Evolutionary conservation across 148 eudicot species (phyloP).

Genomic region (Rhododendron vialii): DNA sequence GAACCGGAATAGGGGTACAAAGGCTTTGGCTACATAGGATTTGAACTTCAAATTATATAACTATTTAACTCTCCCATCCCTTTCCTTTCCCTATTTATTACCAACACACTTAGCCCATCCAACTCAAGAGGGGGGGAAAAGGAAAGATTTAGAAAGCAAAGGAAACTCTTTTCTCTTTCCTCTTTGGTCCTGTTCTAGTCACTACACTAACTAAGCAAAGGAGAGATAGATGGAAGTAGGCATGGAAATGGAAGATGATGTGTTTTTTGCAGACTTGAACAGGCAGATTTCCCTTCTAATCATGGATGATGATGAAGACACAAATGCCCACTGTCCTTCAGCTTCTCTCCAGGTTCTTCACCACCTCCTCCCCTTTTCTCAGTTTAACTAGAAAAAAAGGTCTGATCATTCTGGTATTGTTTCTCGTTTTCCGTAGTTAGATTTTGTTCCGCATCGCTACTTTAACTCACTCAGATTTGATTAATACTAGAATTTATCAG

Average conservation of each 20-base stretch:
- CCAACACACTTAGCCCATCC: background rate
- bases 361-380: background rate
- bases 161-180: background rate
- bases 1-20: background rate
- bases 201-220: background rate
- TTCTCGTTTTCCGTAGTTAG: background rate
- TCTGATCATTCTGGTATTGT: background rate
- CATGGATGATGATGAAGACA: conserved; percentile 56
- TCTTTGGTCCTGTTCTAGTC: background rate
- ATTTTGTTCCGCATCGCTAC: background rate
- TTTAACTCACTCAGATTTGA: background rate
- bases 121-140: background rate
- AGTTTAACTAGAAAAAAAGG: background rate
- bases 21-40: background rate
- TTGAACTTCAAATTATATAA: background rate
- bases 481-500: background rate
- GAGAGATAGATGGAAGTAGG: conserved; percentile 33
- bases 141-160: background rate
- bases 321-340: conserved; percentile 32
- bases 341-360: conserved; percentile 47
- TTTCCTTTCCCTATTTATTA: conserved; percentile 5
- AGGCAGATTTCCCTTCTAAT: conserved; percentile 76
- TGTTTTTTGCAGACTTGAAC: conserved; percentile 68
- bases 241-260: conserved; percentile 72
- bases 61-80: background rate